phyloP scores from a whole-genome alignment of 73 alveolate species.

The Uronychia binucleata region DNA sequence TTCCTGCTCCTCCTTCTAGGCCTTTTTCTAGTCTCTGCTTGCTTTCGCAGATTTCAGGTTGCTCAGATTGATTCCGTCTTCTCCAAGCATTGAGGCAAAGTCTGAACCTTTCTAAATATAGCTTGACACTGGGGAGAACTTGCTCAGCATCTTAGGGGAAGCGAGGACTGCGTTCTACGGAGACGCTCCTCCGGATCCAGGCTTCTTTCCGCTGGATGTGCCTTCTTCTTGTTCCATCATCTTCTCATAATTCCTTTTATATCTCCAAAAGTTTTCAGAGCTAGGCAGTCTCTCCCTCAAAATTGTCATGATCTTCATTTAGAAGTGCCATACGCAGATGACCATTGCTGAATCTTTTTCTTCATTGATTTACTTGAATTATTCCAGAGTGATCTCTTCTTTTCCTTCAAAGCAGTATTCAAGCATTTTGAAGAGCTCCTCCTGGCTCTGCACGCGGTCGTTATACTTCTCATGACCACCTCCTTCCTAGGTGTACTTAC shows the following conservation, averaged over 20 bases:
- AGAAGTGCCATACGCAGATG: slow-evolving; percentile 7
- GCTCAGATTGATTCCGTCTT: not conserved
- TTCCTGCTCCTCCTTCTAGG: not conserved
- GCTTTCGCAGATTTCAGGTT: not conserved
- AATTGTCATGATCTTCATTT: slow-evolving; percentile 25
- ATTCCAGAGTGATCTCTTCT: slow-evolving; percentile 18
- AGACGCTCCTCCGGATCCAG: not conserved
- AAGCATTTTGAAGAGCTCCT: slow-evolving; percentile 47
- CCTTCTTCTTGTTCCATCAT: slow-evolving; percentile 34
- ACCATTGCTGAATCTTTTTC: slow-evolving; percentile 56
- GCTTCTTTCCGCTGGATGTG: slow-evolving; percentile 11
- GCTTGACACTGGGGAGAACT: slow-evolving; percentile 25
- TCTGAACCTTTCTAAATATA: not conserved
- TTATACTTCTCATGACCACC: slow-evolving; percentile 56
- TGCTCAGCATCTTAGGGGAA: slow-evolving; percentile 58
- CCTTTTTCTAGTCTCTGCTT: too few relatives aligned
- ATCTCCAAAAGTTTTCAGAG: slow-evolving; percentile 55
- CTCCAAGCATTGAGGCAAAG: too few relatives aligned
- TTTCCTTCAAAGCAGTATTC: slow-evolving; percentile 43
- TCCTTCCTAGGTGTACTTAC: slow-evolving; percentile 55
- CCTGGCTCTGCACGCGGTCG: slow-evolving; percentile 39
- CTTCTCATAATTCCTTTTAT: slow-evolving; percentile 51
- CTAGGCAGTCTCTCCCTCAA: slow-evolving; percentile 61
- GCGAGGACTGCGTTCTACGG: slow-evolving; percentile 2
- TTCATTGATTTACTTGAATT: slow-evolving; percentile 49